phyloP scores from a whole-genome alignment of 2,329 filamentous ascomycete genomes.

The Pseudogymnoascus sp. region DNA sequence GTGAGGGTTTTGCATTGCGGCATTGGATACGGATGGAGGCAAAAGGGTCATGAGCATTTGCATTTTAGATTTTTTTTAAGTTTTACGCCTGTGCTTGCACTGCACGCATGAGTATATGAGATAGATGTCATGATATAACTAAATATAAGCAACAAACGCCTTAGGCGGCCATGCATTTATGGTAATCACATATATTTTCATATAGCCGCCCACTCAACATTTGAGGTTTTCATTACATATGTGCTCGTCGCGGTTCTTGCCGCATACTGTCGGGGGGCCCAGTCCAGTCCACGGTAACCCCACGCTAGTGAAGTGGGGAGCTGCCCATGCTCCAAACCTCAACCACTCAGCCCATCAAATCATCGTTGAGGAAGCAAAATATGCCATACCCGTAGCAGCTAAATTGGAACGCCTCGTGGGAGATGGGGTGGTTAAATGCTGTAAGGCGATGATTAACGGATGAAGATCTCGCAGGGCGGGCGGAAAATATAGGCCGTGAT shows the following conservation, averaged over 20 bases:
- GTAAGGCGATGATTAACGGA: constrained; percentile 6
- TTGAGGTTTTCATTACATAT: constrained; percentile 6
- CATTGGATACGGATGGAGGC: constrained; percentile 8
- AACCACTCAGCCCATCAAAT: constrained; percentile 1
- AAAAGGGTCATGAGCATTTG: constrained; percentile 5
- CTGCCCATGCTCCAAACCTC: neutral
- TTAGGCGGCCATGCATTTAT: constrained; percentile 6
- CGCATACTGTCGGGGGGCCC: neutral
- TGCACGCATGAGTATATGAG: constrained; percentile 8
- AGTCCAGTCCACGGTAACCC: neutral
- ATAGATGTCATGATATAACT: constrained; percentile 8
- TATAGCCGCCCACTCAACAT: neutral
- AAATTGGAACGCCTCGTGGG: neutral
- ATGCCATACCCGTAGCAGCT: neutral
- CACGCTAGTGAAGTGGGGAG: constrained; percentile 5
- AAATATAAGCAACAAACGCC: constrained; percentile 5
- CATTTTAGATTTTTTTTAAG: constrained; percentile 4
- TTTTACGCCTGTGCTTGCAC: neutral
- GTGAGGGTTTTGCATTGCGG: neutral
- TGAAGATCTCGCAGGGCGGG: neutral
- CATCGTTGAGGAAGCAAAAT: neutral
- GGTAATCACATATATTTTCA: neutral
- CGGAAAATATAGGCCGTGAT: neutral
- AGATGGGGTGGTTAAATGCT: neutral
- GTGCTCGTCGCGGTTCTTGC: neutral